Base-by-base conservation (phyloP, 228 moss, liverwort and hornwort species). In the Sphagnum fallax region DNA sequence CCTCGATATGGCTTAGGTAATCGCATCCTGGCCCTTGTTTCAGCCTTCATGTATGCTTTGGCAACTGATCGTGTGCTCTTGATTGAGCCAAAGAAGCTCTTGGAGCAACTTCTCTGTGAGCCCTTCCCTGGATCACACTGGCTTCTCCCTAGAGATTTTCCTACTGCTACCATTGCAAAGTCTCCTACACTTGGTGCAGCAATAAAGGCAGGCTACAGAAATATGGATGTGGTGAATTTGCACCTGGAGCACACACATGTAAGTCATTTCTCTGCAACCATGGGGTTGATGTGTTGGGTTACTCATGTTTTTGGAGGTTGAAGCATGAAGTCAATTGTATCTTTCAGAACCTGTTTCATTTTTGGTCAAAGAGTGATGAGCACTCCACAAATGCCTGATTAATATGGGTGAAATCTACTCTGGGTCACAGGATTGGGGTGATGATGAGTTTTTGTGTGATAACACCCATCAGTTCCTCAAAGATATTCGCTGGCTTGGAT, bases 71-170 rank as follows among this genome's bases (percentile, higher is more conserved):
- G 83, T 53, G 83, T 83, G 5, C 62, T 87, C 1, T 6, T 87
- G 10, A 74, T 87, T n/a, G 83, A 83, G 65, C 74, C 68, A 10
- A 64, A 72, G 48, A 69, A 72, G 8, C 76, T 74, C 7, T 62
- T 81, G 53, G 70, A 81, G 14, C 14, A 53, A 6, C 14, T 87
- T 58, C 66, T 83, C 16, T 87, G 83, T 62, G 70, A 86, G 10
- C 82, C 82, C 4, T 86, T 82, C 62, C 64, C 75, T 4, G 76
- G 76, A 6, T 82, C 79, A 6, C 79, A 76, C 5, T 82, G 82
- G 82, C 49, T 52, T 8, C 74, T 77, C 4, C 72, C 72, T 4
- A 4, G 6, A 6, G 18, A 70, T 47, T 82, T 79, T 65, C 79
- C 70, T 8, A 78, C 67, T 16, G 73, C 69, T 65, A 71, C 71